Percentiles rank a stretch among this genome's conserved stretches.
Conservation (phyloP, 108 stramenopile genomes). For the Schizochytrium sp. region DNA sequence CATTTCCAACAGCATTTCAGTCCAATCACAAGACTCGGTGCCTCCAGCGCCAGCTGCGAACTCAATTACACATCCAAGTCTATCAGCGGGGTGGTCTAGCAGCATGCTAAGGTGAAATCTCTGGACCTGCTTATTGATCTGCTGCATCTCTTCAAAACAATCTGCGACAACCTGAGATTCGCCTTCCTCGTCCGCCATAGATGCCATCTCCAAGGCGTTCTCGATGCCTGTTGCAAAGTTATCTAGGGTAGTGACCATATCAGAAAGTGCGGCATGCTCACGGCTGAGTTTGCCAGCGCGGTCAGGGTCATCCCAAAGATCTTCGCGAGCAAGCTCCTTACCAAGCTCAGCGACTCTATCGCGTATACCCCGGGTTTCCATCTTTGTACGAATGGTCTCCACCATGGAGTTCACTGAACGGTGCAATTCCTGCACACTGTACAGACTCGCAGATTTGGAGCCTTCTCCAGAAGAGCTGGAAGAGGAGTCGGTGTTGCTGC, state of each 20-base stretch:
- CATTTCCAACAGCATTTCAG: slow-evolving; percentile 88
- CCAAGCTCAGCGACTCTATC: slow-evolving; percentile 38
- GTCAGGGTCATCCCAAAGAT: slow-evolving; percentile 55
- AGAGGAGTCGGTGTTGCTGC: too few relatives aligned
- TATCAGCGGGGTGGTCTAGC: slow-evolving; percentile 21
- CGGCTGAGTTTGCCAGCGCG: slow-evolving; percentile 49
- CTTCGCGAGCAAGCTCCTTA: slow-evolving; percentile 35
- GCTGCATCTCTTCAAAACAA: not conserved
- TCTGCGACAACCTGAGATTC: slow-evolving; percentile 10
- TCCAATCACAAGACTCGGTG: slow-evolving; percentile 94
- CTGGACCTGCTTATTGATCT: slow-evolving; percentile 4
- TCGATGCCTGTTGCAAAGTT: not conserved
- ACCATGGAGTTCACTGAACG: not conserved
- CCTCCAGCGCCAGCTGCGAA: slow-evolving; percentile 97
- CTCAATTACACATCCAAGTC: slow-evolving; percentile 77
- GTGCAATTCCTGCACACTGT: not conserved
- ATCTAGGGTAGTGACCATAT: not conserved
- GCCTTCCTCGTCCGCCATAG: slow-evolving; percentile 49
- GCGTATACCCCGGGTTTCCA: slow-evolving; percentile 3
- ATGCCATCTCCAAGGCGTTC: slow-evolving; percentile 36
- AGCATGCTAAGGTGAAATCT: slow-evolving; percentile 42
- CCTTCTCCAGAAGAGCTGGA: too few relatives aligned
- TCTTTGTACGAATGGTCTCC: not conserved
- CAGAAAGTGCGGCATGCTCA: slow-evolving; percentile 1
- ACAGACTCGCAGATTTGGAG: not conserved